Evolutionary conservation across 2,329 filamentous ascomycete genomes (phyloP).

Genomic region (Hypomyces perniciosus): DNA sequence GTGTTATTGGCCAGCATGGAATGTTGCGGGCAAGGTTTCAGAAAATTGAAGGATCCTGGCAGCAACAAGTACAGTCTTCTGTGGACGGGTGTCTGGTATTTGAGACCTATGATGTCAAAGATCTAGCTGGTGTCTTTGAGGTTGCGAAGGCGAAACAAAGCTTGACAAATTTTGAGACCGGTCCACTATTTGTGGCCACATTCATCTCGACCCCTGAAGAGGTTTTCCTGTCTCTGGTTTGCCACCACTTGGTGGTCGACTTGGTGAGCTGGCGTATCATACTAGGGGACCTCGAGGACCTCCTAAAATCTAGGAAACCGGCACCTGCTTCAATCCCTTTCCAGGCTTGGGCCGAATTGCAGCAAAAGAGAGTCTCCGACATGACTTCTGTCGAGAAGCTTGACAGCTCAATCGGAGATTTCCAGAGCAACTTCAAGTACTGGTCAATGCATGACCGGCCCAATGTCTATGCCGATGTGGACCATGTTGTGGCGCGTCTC

Average conservation of each 20-base stretch:
- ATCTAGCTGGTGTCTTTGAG: background rate
- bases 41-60: conserved; percentile 11
- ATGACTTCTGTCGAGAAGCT: too few species aligned
- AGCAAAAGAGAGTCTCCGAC: conserved; percentile 6
- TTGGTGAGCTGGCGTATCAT: conserved; percentile 45
- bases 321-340: conserved; percentile 19
- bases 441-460: too few species aligned
- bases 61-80: conserved; percentile 17
- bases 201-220: background rate
- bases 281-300: conserved; percentile 14
- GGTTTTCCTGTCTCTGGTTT: conserved; percentile 14
- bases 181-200: conserved; percentile 16
- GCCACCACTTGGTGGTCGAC: conserved; percentile 27
- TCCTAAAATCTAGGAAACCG: conserved; percentile 4
- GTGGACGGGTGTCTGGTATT: conserved; percentile 8
- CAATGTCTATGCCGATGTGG: too few species aligned
- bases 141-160: conserved; percentile 7
- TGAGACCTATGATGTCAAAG: background rate
- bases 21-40: conserved; percentile 33
- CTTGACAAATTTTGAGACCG: conserved; percentile 12
- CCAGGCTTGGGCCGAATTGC: conserved; percentile 30
- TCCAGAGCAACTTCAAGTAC: too few species aligned
- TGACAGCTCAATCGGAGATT: too few species aligned
- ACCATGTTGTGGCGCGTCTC: too few species aligned
- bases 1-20: conserved; percentile 25